Evolutionary conservation across 208 protist species (phyloP).

Genomic region (Trypanosoma brucei): DNA sequence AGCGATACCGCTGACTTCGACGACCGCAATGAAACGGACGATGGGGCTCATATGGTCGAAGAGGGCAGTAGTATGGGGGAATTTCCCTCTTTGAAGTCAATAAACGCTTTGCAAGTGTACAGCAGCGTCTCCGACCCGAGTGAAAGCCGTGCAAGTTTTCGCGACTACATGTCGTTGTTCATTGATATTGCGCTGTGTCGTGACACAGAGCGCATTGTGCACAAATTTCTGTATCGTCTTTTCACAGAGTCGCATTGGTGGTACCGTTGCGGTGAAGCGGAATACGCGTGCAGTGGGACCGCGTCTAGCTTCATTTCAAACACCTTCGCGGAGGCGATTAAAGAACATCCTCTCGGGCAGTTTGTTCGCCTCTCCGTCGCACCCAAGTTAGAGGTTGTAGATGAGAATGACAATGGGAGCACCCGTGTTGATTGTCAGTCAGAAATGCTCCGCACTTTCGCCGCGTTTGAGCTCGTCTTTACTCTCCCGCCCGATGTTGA

Average conservation of each 20-base stretch:
- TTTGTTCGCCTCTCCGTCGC: slow-evolving; percentile 56
- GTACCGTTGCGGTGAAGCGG: slow-evolving; percentile 27
- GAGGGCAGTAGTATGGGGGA: neutral
- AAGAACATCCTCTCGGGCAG: slow-evolving; percentile 45
- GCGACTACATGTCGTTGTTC: slow-evolving; percentile 50
- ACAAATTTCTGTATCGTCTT: slow-evolving; percentile 62
- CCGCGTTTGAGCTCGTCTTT: slow-evolving; percentile 67
- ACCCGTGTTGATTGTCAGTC: slow-evolving; percentile 2
- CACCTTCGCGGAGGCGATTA: slow-evolving; percentile 52
- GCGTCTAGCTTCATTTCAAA: slow-evolving; percentile 37
- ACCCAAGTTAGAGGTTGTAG: slow-evolving; percentile 9
- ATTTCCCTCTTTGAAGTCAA: neutral
- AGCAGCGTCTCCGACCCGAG: neutral
- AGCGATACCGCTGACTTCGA: neutral
- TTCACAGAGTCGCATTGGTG: slow-evolving; percentile 66
- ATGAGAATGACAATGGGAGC: neutral
- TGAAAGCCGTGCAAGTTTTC: slow-evolving; percentile 11
- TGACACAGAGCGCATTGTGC: slow-evolving; percentile 66
- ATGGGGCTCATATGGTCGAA: neutral
- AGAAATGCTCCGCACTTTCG: slow-evolving; percentile 64
- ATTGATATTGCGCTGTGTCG: slow-evolving; percentile 75
- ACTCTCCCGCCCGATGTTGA: slow-evolving; percentile 48
- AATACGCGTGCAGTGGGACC: slow-evolving; percentile 32
- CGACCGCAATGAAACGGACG: neutral
- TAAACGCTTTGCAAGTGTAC: neutral